Percentiles rank a stretch among this genome's conserved stretches.
phyloP scores from a whole-genome alignment of 2,329 filamentous ascomycete genomes.

The Fusarium brachygibbosum region DNA sequence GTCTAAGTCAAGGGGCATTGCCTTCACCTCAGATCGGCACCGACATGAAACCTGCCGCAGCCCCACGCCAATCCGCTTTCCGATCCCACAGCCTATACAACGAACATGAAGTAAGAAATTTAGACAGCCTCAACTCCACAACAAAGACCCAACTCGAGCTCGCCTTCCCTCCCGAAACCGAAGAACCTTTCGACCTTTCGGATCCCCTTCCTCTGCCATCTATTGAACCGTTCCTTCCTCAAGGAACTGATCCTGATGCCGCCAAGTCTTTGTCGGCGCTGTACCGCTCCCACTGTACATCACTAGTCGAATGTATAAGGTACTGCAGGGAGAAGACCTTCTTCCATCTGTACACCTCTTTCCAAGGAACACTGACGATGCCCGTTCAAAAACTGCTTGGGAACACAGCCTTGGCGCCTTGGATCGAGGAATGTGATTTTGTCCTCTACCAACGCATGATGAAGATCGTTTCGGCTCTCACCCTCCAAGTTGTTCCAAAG shows the following conservation, averaged over 20 bases:
- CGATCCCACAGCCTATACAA: constrained; percentile 68
- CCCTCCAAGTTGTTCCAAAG: constrained; percentile 90
- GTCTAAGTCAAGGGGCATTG: constrained; percentile 45
- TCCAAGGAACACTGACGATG: constrained; percentile 95
- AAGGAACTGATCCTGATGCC: constrained; percentile 86
- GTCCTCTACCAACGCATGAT: constrained; percentile 98
- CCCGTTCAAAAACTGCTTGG: constrained; percentile 94
- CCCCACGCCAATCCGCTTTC: constrained; percentile 31
- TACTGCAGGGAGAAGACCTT: constrained; percentile 98
- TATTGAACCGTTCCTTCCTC: constrained; percentile 84
- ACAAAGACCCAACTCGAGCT: constrained; percentile 71
- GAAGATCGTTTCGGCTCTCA: constrained; percentile 88
- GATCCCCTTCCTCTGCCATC: constrained; percentile 85
- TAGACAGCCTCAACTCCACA: constrained; percentile 71
- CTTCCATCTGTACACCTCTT: constrained; percentile 93
- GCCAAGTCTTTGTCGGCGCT: constrained; percentile 87
- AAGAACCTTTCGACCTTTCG: constrained; percentile 68
- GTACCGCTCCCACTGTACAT: constrained; percentile 95
- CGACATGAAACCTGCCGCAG: constrained; percentile 32
- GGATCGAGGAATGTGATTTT: constrained; percentile 97
- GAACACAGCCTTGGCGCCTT: constrained; percentile 83
- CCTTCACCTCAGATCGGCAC: constrained; percentile 51
- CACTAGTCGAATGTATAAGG: constrained; percentile 92
- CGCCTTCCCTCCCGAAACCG: constrained; percentile 70
- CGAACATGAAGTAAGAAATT: constrained; percentile 66